A percentile compares a stretch with the other conserved stretches of the same genome.
phyloP scores from a whole-genome alignment of 2,329 filamentous ascomycete species.

The Cordyceps militaris region DNA sequence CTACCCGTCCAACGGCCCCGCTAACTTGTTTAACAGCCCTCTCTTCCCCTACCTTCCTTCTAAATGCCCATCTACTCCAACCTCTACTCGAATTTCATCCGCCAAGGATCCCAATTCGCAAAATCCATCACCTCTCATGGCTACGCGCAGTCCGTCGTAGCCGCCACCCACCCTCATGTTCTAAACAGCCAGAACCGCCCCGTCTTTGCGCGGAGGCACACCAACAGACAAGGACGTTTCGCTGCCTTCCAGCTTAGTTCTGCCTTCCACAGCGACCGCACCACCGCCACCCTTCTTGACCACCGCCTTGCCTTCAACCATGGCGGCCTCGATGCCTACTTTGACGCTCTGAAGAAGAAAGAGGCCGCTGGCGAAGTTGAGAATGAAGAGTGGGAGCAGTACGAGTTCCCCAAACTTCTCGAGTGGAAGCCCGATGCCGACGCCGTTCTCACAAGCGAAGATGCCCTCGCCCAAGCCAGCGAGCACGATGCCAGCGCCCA shows the following conservation, averaged over 20 bases:
- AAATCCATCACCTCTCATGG: slow-evolving; percentile 96
- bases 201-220: slow-evolving; percentile 53
- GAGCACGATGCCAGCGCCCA: slow-evolving; percentile 30
- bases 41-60: slow-evolving; percentile 55
- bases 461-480: slow-evolving; percentile 31
- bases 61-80: slow-evolving; percentile 84
- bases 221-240: slow-evolving; percentile 47
- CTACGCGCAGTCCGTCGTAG: slow-evolving; percentile 96
- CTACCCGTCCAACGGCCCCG: neutral
- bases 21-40: slow-evolving; percentile 19
- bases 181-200: slow-evolving; percentile 65
- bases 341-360: slow-evolving; percentile 78
- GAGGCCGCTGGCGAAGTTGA: slow-evolving; percentile 54
- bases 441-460: slow-evolving; percentile 54
- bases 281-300: slow-evolving; percentile 45
- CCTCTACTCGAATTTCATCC: slow-evolving; percentile 76
- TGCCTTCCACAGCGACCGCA: slow-evolving; percentile 60
- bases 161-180: slow-evolving; percentile 75
- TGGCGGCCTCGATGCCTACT: slow-evolving; percentile 79
- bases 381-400: slow-evolving; percentile 81
- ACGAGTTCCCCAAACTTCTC: slow-evolving; percentile 79
- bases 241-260: slow-evolving; percentile 61
- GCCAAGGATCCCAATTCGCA: slow-evolving; percentile 76
- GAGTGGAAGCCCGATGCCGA: slow-evolving; percentile 70
- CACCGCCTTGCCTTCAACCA: slow-evolving; percentile 48